Percentiles rank a stretch among this genome's conserved stretches.
Evolutionary conservation across 2,329 filamentous ascomycete genomes (phyloP).

Genomic region (Fusarium illudens): DNA sequence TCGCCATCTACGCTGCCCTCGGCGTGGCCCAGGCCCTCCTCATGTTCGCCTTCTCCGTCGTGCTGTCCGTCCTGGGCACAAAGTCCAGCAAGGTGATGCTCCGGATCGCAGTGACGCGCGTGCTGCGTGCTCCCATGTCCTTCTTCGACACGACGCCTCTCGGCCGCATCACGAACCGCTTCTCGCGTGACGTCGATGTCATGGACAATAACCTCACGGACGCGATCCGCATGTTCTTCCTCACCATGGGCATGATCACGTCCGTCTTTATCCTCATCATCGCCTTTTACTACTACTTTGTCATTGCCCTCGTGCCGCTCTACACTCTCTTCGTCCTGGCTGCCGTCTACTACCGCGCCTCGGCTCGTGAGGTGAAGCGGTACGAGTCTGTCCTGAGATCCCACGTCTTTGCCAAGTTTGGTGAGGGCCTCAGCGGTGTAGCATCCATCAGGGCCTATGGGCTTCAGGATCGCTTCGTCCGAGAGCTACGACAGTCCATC

Average conservation of each 20-base stretch:
- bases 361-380: conserved; percentile 92
- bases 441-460: conserved; percentile 91
- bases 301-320: conserved; percentile 68
- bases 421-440: conserved; percentile 84
- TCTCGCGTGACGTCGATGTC: conserved; percentile 93
- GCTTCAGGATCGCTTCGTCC: conserved; percentile 76
- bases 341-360: conserved; percentile 87
- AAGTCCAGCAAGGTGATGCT: conserved; percentile 84
- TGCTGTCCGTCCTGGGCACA: conserved; percentile 82
- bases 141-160: conserved; percentile 98
- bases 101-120: conserved; percentile 78
- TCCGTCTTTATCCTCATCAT: conserved; percentile 91
- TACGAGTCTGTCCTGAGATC: conserved; percentile 91
- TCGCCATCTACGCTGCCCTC: conserved; percentile 75
- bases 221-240: conserved; percentile 89
- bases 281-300: conserved; percentile 93
- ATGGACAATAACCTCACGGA: conserved; percentile 95
- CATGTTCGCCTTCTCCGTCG: conserved; percentile 82
- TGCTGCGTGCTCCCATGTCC: conserved; percentile 78
- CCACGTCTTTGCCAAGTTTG: conserved; percentile 87
- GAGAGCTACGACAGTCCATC: conserved; percentile 74
- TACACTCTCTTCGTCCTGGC: conserved; percentile 82
- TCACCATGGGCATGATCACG: conserved; percentile 83
- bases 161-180: conserved; percentile 94
- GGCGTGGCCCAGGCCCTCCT: conserved; percentile 75